Percentiles rank a stretch among this genome's conserved stretches.
These are phyloP conservation scores for Syzygium grande DNA, from an alignment of 345 rosid genomes.

Conservation along the genomic window DNA sequence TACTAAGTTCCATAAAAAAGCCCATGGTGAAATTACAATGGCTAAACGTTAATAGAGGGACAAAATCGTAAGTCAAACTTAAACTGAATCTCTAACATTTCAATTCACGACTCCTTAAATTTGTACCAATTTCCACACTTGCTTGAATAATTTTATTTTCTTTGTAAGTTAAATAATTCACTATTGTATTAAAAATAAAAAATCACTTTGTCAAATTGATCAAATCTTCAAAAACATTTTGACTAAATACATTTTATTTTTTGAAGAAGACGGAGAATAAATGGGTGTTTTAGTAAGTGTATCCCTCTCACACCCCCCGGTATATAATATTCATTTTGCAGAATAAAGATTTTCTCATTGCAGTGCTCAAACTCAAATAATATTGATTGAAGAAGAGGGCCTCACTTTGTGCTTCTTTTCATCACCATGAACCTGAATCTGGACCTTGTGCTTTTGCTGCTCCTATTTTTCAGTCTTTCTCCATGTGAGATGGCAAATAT, in stretches of 20 bases:
- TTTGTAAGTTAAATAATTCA: background rate
- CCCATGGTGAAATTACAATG: background rate
- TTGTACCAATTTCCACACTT: no score
- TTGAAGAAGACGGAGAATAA: no score
- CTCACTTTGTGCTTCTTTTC: background rate
- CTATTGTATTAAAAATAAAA: no score
- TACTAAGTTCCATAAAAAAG: background rate
- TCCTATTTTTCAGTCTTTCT: no score
- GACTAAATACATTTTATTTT: no score
- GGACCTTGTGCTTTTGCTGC: no score
- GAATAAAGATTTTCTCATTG: background rate
- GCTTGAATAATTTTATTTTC: background rate
- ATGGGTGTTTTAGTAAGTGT: no score
- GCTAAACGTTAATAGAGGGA: background rate
- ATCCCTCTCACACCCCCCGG: no score
- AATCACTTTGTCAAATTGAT: background rate
- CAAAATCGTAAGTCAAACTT: background rate
- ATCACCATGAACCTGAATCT: no score
- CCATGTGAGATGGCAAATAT: no score
- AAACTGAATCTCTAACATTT: background rate
- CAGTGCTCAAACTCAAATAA: background rate
- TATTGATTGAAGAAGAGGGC: background rate
- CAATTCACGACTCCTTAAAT: no score
- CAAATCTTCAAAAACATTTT: background rate
- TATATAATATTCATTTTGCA: no score